A percentile compares a stretch with the other conserved stretches of the same genome.
phyloP scores from a whole-genome alignment of 2,329 filamentous ascomycete genomes.

The Colletotrichum graminicola region DNA sequence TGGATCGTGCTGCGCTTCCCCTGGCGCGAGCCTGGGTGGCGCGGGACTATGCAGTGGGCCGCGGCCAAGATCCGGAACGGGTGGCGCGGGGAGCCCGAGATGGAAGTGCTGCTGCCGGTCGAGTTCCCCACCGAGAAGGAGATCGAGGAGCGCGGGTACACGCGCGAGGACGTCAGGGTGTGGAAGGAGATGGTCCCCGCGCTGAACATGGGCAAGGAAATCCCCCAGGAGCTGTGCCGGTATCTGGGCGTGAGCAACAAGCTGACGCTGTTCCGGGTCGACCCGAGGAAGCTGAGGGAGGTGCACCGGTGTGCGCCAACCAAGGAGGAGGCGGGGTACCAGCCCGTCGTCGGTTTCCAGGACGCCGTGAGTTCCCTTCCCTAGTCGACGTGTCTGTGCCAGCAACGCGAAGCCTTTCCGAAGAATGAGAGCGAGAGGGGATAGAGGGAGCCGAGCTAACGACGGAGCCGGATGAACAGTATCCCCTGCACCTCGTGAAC shows the following conservation, averaged over 20 bases:
- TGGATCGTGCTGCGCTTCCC: conserved; percentile 78
- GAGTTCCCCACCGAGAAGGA: conserved; percentile 69
- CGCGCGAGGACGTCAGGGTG: conserved; percentile 71
- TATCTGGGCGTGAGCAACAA: conserved; percentile 77
- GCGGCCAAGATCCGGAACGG: conserved; percentile 66
- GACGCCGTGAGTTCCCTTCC: conserved; percentile 69
- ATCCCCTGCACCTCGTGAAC: conserved; percentile 77
- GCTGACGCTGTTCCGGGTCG: conserved; percentile 76
- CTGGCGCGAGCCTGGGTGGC: conserved; percentile 63
- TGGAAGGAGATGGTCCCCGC: conserved; percentile 70
- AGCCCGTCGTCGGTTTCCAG: conserved; percentile 75
- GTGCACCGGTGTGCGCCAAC: conserved; percentile 72
- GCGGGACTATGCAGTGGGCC: conserved; percentile 59
- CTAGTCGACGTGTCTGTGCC: neutral
- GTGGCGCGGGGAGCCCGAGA: conserved; percentile 65
- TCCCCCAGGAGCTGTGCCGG: conserved; percentile 71
- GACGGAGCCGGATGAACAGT: conserved; percentile 56
- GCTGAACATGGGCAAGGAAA: conserved; percentile 68
- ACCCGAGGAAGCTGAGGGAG: conserved; percentile 67
- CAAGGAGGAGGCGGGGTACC: conserved; percentile 70
- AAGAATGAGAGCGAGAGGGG: neutral
- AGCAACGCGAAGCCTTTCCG: neutral
- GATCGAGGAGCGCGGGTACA: conserved; percentile 70
- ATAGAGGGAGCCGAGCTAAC: neutral
- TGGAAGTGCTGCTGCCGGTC: conserved; percentile 76